Conservation (phyloP, 352 stramenopile species). For the Phytophthora cactorum region DNA sequence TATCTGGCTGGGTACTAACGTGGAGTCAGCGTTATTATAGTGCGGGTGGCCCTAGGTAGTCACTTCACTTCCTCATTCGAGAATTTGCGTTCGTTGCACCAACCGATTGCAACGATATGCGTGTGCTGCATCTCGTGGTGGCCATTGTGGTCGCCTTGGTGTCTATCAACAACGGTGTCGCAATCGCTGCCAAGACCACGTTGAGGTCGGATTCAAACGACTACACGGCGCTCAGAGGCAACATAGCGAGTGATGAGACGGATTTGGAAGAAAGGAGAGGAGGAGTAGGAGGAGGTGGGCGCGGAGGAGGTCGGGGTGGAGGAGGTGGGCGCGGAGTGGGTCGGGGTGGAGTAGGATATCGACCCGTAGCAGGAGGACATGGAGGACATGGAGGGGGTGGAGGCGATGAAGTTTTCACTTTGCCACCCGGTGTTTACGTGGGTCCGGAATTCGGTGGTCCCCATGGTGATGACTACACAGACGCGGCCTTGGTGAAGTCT, state of each 20-base stretch:
- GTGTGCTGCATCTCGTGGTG: neutral
- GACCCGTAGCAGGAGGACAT: no score
- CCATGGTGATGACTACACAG: neutral
- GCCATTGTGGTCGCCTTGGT: neutral
- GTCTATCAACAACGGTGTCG: neutral
- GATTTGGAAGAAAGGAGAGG: neutral
- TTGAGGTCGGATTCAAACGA: neutral
- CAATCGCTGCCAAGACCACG: neutral
- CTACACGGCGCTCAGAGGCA: neutral
- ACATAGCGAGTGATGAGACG: neutral
- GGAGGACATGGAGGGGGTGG: neutral
- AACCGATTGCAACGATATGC: neutral
- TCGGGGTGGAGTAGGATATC: neutral
- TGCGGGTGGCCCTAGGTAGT: neutral
- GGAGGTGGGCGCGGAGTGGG: no score
- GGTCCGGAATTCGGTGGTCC: neutral
- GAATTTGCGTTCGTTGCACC: neutral
- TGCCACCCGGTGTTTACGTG: neutral
- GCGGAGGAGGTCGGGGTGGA: no score
- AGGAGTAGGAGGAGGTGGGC: neutral
- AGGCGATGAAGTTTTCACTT: neutral
- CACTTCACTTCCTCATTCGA: neutral
- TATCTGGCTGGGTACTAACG: neutral
- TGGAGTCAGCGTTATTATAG: no score
- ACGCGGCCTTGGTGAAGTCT: neutral